Base-by-base conservation (phyloP, 495 filamentous ascomycete genomes). In the Oidiodendron maius region DNA sequence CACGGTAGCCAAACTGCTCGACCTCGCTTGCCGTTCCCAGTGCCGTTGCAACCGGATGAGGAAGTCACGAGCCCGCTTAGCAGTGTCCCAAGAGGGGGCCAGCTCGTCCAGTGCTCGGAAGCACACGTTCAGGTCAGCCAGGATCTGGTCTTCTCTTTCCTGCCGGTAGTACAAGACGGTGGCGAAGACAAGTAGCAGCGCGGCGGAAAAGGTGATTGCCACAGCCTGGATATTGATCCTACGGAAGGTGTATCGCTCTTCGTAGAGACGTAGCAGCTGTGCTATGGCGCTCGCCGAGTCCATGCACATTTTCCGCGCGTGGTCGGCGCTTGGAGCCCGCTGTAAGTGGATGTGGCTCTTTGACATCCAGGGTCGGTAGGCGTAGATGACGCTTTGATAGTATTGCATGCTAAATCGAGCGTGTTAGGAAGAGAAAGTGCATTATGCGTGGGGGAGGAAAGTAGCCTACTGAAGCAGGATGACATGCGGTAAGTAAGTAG, bases 181-280 rank as follows among this genome's bases (percentile, higher is more conserved):
- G 28, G 28, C 28, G 28, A 34, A 34, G 28, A 34, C 28, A n/a
- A 34, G 28, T 34, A 34, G n/a, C 28, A 55, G 46, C 6, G 72
- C 68, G 9, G 72, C 70, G 37, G 71, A 73, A 59, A 74, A 76
- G 11, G 71, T 73, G 20, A 76, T 71, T 11, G 68, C 65, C 4
- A 76, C 72, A 1, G 69, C 69, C 50, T 74, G 68, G 48, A 71
- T 73, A 57, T 72, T 74, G 63, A 74, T 72, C 26, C 69, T 60
- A 20, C 72, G 67, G 57, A 76, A 71, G 2, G 68, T 70, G 49
- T 72, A 75, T 44, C 68, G 65, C 35, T 68, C 69, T 39, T 73
- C 71, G 49, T 74, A 76, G n/a, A 70, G 60, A 15, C 66, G 62
- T 1, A 76, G 62, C 2, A 76, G 62, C 0, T 65, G 59, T 12